Percentiles rank a stretch among this genome's conserved stretches.
These are phyloP conservation scores for Podospora australis DNA, from an alignment of 495 filamentous ascomycete species.

Conservation along the genomic window DNA sequence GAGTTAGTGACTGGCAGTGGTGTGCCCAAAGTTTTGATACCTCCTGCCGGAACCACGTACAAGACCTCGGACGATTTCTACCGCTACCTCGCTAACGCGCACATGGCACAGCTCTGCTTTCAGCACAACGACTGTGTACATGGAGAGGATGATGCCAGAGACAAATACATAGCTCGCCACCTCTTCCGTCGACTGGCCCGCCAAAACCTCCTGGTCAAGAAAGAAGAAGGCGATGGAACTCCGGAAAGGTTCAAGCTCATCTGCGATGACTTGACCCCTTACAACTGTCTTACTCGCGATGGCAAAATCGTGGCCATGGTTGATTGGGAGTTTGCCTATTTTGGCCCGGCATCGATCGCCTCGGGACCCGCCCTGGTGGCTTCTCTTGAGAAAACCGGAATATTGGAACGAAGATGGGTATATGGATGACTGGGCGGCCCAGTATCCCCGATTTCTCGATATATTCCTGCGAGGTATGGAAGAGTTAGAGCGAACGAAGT, in stretches of 20 bases:
- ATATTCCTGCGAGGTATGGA: conserved; percentile 1
- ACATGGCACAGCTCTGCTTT: conserved; percentile 33
- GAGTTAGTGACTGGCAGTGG: conserved; percentile 17
- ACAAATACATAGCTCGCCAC: conserved; percentile 32
- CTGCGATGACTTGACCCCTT: conserved; percentile 23
- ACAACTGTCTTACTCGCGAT: conserved; percentile 22
- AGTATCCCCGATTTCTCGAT: neutral
- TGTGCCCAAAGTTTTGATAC: conserved; percentile 17
- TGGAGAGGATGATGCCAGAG: conserved; percentile 28
- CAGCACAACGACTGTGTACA: conserved; percentile 37
- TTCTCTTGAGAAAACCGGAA: conserved; percentile 1
- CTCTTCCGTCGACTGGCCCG: conserved; percentile 29
- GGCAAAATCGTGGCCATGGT: conserved; percentile 7
- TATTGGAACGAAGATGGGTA: neutral
- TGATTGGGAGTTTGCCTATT: conserved; percentile 14
- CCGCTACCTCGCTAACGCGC: conserved; percentile 32
- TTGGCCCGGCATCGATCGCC: conserved; percentile 3
- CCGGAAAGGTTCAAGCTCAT: conserved; percentile 17
- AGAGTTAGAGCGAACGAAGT: no score
- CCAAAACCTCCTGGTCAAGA: conserved; percentile 14
- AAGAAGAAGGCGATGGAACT: neutral
- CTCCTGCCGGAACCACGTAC: conserved; percentile 14
- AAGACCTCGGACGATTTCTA: conserved; percentile 35
- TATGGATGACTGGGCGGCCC: neutral
- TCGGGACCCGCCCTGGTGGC: conserved; percentile 8